Evolutionary conservation across 2,329 filamentous ascomycete genomes (phyloP), one percentile per base, ranked within the genome.

Genomic region (Hypomyces rosellus): DNA sequence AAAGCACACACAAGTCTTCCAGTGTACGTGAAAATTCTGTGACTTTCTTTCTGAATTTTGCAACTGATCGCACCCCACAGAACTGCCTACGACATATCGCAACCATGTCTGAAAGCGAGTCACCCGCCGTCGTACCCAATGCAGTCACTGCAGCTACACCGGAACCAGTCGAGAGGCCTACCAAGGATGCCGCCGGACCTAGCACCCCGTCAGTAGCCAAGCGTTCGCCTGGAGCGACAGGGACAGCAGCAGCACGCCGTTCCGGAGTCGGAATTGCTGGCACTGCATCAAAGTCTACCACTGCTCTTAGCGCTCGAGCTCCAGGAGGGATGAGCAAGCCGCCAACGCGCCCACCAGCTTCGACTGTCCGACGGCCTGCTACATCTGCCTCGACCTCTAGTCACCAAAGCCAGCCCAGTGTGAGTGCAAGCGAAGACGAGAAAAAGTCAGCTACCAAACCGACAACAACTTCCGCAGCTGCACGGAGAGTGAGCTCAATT

Each of bases 391-490:
- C 72, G 4, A 59, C 65, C n/a, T 59, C 69, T 37, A 69, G 62
- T 54, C 75, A 77, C 61, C 70, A 66, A 55, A 71, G 73, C 43
- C 72, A 72, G n/a, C 67, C 74, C 34, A 74, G 71, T 46, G 66
- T 74, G 47, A 76, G 75, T 53, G 69, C 71, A 46, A 75, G 74
- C 49, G 75, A 77, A 54, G 75, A 77, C 57, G 75, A 78, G 52
- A 75, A 71, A 65, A 75, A 69, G 59, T 63, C 72, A 4, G 63
- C 61, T 18, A 59, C 72, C 52, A 41, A 20, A 20, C 4, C 38
- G 12, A 16, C 38, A n/a, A 67, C 67, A 6, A 63, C 67, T 36
- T 55, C 61, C 15, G 64, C 70, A 30, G 9, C 25, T 20, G 64
- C 71, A 15, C 68, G 74, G 46, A 69, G 74, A 55, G 67, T 72